Evolutionary conservation across 257 asterid genomes (phyloP).

Genomic region (Fraxinus americana): DNA sequence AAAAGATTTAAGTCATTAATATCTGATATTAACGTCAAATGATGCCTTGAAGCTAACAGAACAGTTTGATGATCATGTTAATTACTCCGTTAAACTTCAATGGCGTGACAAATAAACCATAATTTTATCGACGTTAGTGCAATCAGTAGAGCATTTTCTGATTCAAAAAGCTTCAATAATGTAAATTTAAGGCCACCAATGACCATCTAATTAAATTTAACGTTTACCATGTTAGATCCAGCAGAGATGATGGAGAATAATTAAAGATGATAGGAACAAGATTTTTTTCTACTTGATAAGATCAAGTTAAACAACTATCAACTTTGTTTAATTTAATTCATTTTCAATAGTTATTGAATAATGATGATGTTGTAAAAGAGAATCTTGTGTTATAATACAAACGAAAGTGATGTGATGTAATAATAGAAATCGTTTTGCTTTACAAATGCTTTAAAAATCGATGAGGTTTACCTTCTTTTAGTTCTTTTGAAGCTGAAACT

Average conservation of each 20-base stretch:
- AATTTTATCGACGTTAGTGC: conserved; percentile 39
- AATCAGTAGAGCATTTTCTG: conserved; percentile 43
- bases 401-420: too few relatives aligned
- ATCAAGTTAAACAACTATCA: conserved; percentile 18
- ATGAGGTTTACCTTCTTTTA: too few relatives aligned
- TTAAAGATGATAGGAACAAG: conserved; percentile 16
- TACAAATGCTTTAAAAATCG: too few relatives aligned
- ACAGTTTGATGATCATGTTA: not conserved
- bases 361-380: not conserved
- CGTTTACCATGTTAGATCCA: conserved; percentile 33
- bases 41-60: not conserved
- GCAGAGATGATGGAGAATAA: conserved; percentile 26
- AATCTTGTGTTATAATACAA: not conserved
- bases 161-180: conserved; percentile 36
- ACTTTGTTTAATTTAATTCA: not conserved
- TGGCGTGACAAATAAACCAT: conserved; percentile 32
- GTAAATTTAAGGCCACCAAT: conserved; percentile 40
- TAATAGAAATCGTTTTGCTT: too few relatives aligned
- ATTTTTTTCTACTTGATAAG: conserved; percentile 20
- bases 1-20: too few relatives aligned
- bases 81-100: not conserved
- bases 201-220: conserved; percentile 27
- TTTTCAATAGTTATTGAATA: not conserved
- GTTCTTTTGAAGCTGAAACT: too few relatives aligned
- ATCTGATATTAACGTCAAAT: not conserved